Evolutionary conservation across 768 basidiomycete species (phyloP), one percentile per base, ranked within the genome.

Genomic region (Leccinum uliginosum): DNA sequence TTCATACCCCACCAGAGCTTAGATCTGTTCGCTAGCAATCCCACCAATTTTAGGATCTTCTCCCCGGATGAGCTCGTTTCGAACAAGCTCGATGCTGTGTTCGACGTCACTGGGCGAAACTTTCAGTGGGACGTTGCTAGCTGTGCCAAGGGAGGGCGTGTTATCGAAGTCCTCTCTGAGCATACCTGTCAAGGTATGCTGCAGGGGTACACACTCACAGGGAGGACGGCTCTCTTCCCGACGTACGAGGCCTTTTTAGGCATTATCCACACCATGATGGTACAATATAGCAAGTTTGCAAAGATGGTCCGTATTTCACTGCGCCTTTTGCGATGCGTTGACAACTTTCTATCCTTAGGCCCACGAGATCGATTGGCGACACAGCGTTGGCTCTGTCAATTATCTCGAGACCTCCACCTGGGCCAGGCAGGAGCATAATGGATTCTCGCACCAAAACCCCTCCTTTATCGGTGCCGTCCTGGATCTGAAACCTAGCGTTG

Each of bases 241-340:
- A 87, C 84, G 27, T 94, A 96, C 69, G 93, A 96, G 68, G 87
- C 91, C 0, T 97, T 96, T 81, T 76, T 94, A 45, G 91, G 91
- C 45, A 94, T 94, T 70, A 72, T 94, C 26, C 86, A 88, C 54
- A 94, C 91, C 17, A 93, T 93, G 91, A 85, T 88, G 83, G 86
- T 89, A 3, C 89, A 91, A 65, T 94, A 94, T 69, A 78, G 84
- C 75, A 95, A 95, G 71, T 95, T 95, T 72, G 70, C 80, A 51
- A 94, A 95, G 74, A 90, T 93, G 81, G 88, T 81, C 5, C 56
- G 75, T 61, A 23, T 29, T 15, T 9, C 51, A 5, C n/a, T 53
- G 17, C 21, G n/a, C 21, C 17, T 26, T 50, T 12, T 47, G 35
- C 7, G 14, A 54, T 27, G 8, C 7, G 32, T 26, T 54, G 3